Evolutionary conservation across 148 eudicot species (phyloP).

Genomic region (Gaultheria prostrata): DNA sequence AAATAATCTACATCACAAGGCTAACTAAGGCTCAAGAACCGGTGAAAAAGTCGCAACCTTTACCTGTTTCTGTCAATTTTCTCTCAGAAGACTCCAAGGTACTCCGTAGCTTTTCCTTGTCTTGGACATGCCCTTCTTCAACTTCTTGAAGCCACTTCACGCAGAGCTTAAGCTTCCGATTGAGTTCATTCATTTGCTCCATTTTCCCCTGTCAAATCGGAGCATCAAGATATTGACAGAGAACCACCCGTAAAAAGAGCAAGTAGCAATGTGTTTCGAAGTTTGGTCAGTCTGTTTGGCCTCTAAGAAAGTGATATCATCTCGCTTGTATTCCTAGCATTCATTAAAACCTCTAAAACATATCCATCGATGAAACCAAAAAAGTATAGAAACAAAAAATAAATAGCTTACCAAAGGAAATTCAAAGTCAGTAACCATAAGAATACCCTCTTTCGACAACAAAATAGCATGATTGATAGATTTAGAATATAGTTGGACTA

Average conservation of each 20-base stretch:
- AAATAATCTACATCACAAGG: neutral
- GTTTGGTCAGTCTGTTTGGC: neutral
- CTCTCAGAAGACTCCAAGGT: slow-evolving; percentile 41
- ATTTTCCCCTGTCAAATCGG: slow-evolving; percentile 44
- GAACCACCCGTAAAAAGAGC: too few relatives aligned
- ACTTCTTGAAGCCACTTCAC: slow-evolving; percentile 67
- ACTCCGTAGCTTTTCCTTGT: slow-evolving; percentile 41
- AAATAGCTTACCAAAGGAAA: neutral
- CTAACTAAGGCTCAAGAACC: neutral
- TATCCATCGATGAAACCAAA: neutral
- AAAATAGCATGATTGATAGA: neutral
- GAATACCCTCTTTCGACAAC: too few relatives aligned
- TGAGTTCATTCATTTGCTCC: slow-evolving; percentile 52
- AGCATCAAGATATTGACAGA: neutral
- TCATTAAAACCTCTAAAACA: too few relatives aligned
- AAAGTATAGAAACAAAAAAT: too few relatives aligned
- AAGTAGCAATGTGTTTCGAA: too few relatives aligned
- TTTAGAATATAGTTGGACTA: neutral
- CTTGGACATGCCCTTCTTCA: slow-evolving; percentile 41
- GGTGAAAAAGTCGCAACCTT: neutral
- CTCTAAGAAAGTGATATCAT: neutral
- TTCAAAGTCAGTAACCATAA: neutral
- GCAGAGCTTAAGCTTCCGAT: slow-evolving; percentile 52
- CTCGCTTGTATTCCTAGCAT: too few relatives aligned
- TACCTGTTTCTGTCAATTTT: slow-evolving; percentile 48